These are phyloP conservation scores for Clohesyomyces aquaticus DNA, from an alignment of 495 filamentous ascomycete genomes.

Conservation along the genomic window DNA sequence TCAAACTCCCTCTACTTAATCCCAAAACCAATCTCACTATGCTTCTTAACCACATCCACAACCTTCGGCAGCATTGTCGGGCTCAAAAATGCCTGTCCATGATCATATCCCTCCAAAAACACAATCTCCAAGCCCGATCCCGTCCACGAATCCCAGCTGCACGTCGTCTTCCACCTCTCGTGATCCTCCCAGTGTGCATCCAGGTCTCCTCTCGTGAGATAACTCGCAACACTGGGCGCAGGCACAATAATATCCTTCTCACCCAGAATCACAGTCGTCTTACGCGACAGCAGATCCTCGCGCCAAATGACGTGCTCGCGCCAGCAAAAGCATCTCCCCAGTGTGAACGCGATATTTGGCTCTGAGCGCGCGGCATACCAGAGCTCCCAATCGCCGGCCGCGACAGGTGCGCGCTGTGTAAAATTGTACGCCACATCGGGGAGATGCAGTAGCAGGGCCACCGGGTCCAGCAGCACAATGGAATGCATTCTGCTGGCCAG, in stretches of 20 bases:
- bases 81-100: conserved; percentile 10
- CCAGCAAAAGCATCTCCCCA: conserved; percentile 44
- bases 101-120: conserved; percentile 23
- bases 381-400: conserved; percentile 41
- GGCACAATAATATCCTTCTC: conserved; percentile 23
- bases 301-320: conserved; percentile 43
- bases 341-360: conserved; percentile 37
- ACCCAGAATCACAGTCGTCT: conserved; percentile 15
- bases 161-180: conserved; percentile 17
- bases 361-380: conserved; percentile 43
- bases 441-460: conserved; percentile 40
- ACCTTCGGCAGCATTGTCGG: conserved; percentile 2
- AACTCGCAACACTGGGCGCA: conserved; percentile 7
- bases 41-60: not conserved
- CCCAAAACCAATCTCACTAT: not conserved
- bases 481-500: conserved; percentile 33
- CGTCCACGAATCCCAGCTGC: conserved; percentile 11
- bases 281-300: conserved; percentile 28
- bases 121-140: conserved; percentile 16
- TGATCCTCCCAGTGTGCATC: conserved; percentile 5
- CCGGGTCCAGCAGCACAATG: conserved; percentile 42
- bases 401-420: conserved; percentile 4
- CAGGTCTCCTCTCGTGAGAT: conserved; percentile 14
- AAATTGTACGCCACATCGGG: conserved; percentile 46
- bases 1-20: too few relatives aligned